phyloP scores from a whole-genome alignment of 768 basidiomycete species.

The Bullera alba region DNA sequence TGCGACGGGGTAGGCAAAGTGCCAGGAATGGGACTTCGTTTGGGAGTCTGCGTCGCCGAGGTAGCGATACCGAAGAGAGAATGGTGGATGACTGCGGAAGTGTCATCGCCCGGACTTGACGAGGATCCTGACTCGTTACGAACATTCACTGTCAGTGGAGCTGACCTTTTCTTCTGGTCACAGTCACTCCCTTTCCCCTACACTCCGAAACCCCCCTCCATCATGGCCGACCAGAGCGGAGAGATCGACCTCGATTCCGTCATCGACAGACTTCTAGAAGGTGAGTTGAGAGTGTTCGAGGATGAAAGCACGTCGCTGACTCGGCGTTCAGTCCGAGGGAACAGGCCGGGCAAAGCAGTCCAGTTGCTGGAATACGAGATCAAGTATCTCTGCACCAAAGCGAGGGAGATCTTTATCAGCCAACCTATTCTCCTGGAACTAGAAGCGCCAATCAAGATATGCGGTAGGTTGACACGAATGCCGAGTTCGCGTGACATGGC shows the following conservation, averaged over 20 bases:
- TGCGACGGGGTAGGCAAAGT: too few relatives aligned
- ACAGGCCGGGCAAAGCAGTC: constrained; percentile 96
- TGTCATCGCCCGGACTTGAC: too few relatives aligned
- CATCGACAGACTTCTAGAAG: constrained; percentile 96
- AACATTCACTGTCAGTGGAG: too few relatives aligned
- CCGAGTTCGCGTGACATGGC: constrained; percentile 9
- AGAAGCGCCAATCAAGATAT: constrained; percentile 99
- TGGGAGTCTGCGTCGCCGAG: too few relatives aligned
- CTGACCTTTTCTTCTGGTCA: too few relatives aligned
- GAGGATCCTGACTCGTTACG: too few relatives aligned
- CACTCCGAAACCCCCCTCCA: neutral
- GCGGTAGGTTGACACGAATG: constrained; percentile 58
- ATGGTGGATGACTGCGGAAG: too few relatives aligned
- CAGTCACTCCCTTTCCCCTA: neutral
- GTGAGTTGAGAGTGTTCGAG: constrained; percentile 51
- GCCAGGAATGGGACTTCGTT: too few relatives aligned
- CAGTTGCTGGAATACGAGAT: constrained; percentile 98
- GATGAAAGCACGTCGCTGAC: neutral
- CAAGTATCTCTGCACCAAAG: constrained; percentile 97
- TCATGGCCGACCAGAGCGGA: constrained; percentile 47
- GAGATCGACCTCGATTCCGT: constrained; percentile 99
- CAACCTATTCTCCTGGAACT: constrained; percentile 96
- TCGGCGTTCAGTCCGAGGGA: constrained; percentile 72
- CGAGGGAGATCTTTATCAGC: constrained; percentile 97
- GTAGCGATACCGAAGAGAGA: too few relatives aligned